Evolutionary conservation across 1,284 basidiomycete genomes (phyloP).

Genomic region (Cutaneotrichosporon cutaneum): DNA sequence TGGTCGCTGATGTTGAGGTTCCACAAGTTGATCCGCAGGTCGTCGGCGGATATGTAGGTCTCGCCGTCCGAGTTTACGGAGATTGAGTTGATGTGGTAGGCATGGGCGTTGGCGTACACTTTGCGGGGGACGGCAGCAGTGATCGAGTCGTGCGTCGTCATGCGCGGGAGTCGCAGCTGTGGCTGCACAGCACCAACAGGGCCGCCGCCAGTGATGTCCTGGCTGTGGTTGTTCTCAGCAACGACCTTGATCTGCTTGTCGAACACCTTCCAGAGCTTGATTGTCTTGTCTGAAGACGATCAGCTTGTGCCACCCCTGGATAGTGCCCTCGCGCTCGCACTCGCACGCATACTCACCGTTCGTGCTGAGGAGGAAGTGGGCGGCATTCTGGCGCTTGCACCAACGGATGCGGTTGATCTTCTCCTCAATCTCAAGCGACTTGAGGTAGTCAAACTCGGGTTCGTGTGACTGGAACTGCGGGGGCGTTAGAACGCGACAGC

Average conservation of each 20-base stretch:
- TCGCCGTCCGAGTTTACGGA: slow-evolving; percentile 99
- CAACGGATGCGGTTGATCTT: slow-evolving; percentile 99
- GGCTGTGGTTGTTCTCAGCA: slow-evolving; percentile 91
- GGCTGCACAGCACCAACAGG: slow-evolving; percentile 60
- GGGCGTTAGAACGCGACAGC: neutral
- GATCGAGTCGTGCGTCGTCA: slow-evolving; percentile 94
- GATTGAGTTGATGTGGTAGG: slow-evolving; percentile 99
- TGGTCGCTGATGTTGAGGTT: slow-evolving; percentile 98
- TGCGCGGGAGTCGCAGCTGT: slow-evolving; percentile 76
- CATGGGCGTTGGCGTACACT: slow-evolving; percentile 98
- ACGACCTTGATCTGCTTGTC: slow-evolving; percentile 97
- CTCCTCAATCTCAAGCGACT: slow-evolving; percentile 99
- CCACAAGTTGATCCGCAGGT: slow-evolving; percentile 96
- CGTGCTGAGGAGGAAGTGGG: slow-evolving; percentile 95
- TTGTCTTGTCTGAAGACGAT: slow-evolving; percentile 82
- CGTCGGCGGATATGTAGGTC: slow-evolving; percentile 98
- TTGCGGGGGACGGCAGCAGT: slow-evolving; percentile 98
- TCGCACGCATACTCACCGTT: slow-evolving; percentile 63
- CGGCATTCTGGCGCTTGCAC: slow-evolving; percentile 96
- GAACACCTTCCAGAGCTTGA: slow-evolving; percentile 99
- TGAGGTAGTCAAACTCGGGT: slow-evolving; percentile 99
- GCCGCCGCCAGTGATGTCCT: slow-evolving; percentile 59
- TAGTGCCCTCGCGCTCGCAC: neutral
- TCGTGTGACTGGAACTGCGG: slow-evolving; percentile 87
- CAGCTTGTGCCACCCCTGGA: neutral